Conservation (phyloP, 176 grass and related monocot genomes). For the Paspalum vaginatum region DNA sequence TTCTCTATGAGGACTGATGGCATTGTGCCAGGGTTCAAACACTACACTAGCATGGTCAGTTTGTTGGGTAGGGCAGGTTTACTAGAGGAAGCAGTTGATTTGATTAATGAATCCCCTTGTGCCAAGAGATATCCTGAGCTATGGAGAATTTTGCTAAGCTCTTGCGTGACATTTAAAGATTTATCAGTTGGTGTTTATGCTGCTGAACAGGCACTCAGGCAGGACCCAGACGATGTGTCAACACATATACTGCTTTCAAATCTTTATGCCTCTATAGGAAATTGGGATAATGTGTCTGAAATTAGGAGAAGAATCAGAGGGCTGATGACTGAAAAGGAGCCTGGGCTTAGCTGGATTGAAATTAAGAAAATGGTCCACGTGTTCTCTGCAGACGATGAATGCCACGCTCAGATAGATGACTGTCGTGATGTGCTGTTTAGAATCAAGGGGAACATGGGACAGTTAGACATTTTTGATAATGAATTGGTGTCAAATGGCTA, state of each 20-base stretch:
- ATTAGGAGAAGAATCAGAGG: slow-evolving; percentile 77
- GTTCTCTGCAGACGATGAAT: slow-evolving; percentile 60
- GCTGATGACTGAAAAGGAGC: slow-evolving; percentile 70
- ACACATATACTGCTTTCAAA: slow-evolving; percentile 86
- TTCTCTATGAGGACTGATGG: slow-evolving; percentile 72
- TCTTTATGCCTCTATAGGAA: slow-evolving; percentile 72
- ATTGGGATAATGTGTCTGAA: slow-evolving; percentile 67
- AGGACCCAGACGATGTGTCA: slow-evolving; percentile 68
- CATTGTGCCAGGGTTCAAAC: slow-evolving; percentile 70
- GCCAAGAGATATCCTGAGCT: slow-evolving; percentile 65
- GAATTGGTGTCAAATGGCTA: slow-evolving; percentile 38
- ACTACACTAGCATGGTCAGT: slow-evolving; percentile 90
- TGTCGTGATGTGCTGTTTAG: slow-evolving; percentile 53
- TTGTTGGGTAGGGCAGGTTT: slow-evolving; percentile 74
- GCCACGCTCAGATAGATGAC: slow-evolving; percentile 49
- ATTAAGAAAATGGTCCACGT: slow-evolving; percentile 53
- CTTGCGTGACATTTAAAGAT: slow-evolving; percentile 67
- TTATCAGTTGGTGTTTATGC: slow-evolving; percentile 54
- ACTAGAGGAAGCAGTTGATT: slow-evolving; percentile 70
- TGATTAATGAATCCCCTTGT: slow-evolving; percentile 65
- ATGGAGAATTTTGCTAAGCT: slow-evolving; percentile 89
- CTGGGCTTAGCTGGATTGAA: slow-evolving; percentile 81
- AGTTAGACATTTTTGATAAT: slow-evolving; percentile 43
- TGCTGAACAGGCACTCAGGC: slow-evolving; percentile 50
- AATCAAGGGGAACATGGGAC: slow-evolving; percentile 60